Percentiles rank a stretch among this genome's conserved stretches.
Conservation (phyloP, 1,284 basidiomycete genomes). For the Cryptococcus sp. region DNA sequence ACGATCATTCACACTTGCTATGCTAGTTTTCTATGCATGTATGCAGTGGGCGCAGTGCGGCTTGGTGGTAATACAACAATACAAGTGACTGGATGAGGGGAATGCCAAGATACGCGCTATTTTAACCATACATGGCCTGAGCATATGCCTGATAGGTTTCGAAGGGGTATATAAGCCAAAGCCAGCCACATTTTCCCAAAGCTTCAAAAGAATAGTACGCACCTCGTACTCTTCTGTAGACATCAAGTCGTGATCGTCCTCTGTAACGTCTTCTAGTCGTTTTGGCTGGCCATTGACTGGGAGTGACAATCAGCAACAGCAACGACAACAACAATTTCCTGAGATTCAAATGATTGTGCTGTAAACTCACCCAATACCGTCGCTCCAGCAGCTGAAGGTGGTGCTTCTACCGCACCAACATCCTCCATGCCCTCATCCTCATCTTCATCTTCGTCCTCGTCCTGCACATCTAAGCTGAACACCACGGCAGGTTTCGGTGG, state of each 20-base stretch:
- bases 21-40: background rate
- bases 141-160: constrained; percentile 14
- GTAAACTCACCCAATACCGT: constrained; percentile 31
- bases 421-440: constrained; percentile 19
- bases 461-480: constrained; percentile 9
- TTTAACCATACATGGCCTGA: constrained; percentile 17
- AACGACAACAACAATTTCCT: background rate
- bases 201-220: constrained; percentile 8
- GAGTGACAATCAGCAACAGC: constrained; percentile 3
- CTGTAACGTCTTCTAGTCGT: constrained; percentile 45
- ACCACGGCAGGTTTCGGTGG: background rate
- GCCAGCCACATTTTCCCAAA: background rate
- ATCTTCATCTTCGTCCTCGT: constrained; percentile 30
- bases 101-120: background rate
- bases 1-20: background rate
- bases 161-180: no score
- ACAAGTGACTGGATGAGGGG: no score
- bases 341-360: no score
- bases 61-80: background rate
- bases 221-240: constrained; percentile 54
- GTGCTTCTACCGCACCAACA: background rate
- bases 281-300: constrained; percentile 46
- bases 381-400: constrained; percentile 1
- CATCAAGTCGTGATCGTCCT: constrained; percentile 52
- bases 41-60: background rate